Evolutionary conservation across 345 rosid species (phyloP), one percentile per base, ranked within the genome.

Genomic region (Erodium maritimum): DNA sequence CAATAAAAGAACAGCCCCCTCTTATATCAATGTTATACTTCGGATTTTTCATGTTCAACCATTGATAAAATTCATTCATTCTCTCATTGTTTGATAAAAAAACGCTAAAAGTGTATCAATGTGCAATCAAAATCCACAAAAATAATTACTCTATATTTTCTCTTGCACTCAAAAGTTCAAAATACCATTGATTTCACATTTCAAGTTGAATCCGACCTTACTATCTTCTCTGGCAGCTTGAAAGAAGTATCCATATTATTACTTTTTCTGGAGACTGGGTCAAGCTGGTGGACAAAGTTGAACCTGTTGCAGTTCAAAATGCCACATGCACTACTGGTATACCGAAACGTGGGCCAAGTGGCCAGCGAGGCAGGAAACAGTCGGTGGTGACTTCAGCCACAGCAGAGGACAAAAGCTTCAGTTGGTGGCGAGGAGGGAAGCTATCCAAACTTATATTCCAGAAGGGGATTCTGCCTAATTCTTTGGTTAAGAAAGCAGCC

Each of bases 351-450:
- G 83, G 86, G 54, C 86, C 82, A n/a, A 72, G 75, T 60, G 79
- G 82, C 56, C 85, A 68, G 69, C 79, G 79, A 33, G 76, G 72
- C 29, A 83, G 55, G 75, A 93, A 79, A 72, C 85, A 76, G 53
- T 73, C 72, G 65, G 63, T 46, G 52, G 8, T 61, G 8, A 64
- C 79, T 69, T 94, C 85, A 51, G 65, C 54, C 57, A 58, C 74
- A 18, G 74, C 71, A 33, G 82, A 65, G 61, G 84, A 79, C 58
- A 88, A 75, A 72, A 71, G 78, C 72, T 85, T 93, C 54, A 68
- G 71, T 55, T 89, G 99, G 99, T 93, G 99, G 99, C 87, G 82
- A 68, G 95, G 91, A 51, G 94, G 88, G 56, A 80, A 71, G 64
- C 60, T 80, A 60, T 75, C 78, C 68, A 79, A 81, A 68, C 70